phyloP scores from a whole-genome alignment of 352 stramenopile species.

The Phytopythium boreale region DNA sequence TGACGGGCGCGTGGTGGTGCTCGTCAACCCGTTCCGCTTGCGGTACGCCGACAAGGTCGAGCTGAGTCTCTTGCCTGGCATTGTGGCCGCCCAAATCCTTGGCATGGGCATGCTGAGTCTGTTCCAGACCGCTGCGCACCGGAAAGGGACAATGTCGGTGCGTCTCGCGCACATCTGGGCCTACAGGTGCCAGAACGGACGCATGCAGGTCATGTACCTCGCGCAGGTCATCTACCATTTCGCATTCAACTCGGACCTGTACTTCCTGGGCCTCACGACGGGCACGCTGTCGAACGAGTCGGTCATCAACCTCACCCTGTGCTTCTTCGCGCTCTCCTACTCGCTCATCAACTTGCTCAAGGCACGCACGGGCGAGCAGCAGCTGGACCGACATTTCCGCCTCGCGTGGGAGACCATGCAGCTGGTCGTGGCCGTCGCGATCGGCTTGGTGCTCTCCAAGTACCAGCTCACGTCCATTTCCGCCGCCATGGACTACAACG shows the following conservation, averaged over 20 bases:
- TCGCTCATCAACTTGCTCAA: slow-evolving; percentile 23
- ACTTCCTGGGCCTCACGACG: slow-evolving; percentile 21
- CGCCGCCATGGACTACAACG: slow-evolving; percentile 20
- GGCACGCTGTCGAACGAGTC: slow-evolving; percentile 22
- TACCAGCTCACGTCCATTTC: slow-evolving; percentile 14
- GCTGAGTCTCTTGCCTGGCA: slow-evolving; percentile 14
- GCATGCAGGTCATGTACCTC: slow-evolving; percentile 24
- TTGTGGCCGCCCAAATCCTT: slow-evolving; percentile 18
- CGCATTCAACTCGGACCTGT: slow-evolving; percentile 25
- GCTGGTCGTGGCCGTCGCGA: slow-evolving; percentile 11
- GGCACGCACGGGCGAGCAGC: slow-evolving; percentile 18
- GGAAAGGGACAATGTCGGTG: slow-evolving; percentile 8
- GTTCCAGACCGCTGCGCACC: slow-evolving; percentile 23
- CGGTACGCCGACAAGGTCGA: slow-evolving; percentile 19
- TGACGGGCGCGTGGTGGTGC: slow-evolving; percentile 1
- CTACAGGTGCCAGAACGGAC: slow-evolving; percentile 22
- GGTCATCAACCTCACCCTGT: slow-evolving; percentile 16
- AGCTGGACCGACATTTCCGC: slow-evolving; percentile 23
- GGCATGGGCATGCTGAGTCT: slow-evolving; percentile 22
- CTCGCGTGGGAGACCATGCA: slow-evolving; percentile 27
- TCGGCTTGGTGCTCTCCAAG: slow-evolving; percentile 9
- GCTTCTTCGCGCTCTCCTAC: slow-evolving; percentile 31
- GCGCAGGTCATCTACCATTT: slow-evolving; percentile 25
- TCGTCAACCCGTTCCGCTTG: slow-evolving; percentile 22
- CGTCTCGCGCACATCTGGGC: slow-evolving; percentile 19